Evolutionary conservation across 768 basidiomycete species (phyloP).

Genomic region (Ramaria rubella): DNA sequence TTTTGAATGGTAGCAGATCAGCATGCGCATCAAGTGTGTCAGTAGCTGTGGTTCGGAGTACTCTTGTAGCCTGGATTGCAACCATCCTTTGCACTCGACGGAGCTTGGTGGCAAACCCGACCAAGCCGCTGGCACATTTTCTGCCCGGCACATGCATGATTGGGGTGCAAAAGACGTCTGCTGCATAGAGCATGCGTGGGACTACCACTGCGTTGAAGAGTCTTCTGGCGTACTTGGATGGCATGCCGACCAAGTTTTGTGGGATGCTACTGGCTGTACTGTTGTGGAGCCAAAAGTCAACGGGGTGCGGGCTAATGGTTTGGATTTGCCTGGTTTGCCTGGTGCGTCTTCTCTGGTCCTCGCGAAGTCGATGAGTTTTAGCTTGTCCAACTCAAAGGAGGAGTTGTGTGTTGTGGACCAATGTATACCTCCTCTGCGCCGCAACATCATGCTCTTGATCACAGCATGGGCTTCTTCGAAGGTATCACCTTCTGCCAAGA

Average conservation of each 20-base stretch:
- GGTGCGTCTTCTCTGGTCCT: background rate
- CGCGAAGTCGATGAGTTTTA: slow-evolving; percentile 24
- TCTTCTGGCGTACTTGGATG: background rate
- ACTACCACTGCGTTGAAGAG: slow-evolving; percentile 16
- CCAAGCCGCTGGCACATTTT: background rate
- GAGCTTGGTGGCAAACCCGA: background rate
- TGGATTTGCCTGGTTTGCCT: background rate
- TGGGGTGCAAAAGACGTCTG: slow-evolving; percentile 16
- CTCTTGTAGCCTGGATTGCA: background rate
- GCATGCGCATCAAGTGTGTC: slow-evolving; percentile 20
- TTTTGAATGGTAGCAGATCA: slow-evolving; percentile 17
- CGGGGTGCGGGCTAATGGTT: slow-evolving; percentile 5
- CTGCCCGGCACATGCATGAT: background rate
- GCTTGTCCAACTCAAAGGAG: slow-evolving; percentile 27
- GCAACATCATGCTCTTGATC: slow-evolving; percentile 24
- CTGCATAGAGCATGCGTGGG: slow-evolving; percentile 21
- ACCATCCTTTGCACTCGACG: slow-evolving; percentile 4
- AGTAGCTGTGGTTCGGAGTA: slow-evolving; percentile 10
- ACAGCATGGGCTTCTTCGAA: slow-evolving; percentile 19
- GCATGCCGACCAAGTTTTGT: slow-evolving; percentile 13
- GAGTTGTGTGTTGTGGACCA: slow-evolving; percentile 27
- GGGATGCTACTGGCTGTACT: slow-evolving; percentile 15
- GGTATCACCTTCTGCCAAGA: slow-evolving; percentile 19
- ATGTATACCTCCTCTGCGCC: slow-evolving; percentile 17
- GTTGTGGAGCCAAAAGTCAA: slow-evolving; percentile 10